Base-by-base conservation (phyloP, 2,329 filamentous ascomycete genomes). In the Clonostachys solani region DNA sequence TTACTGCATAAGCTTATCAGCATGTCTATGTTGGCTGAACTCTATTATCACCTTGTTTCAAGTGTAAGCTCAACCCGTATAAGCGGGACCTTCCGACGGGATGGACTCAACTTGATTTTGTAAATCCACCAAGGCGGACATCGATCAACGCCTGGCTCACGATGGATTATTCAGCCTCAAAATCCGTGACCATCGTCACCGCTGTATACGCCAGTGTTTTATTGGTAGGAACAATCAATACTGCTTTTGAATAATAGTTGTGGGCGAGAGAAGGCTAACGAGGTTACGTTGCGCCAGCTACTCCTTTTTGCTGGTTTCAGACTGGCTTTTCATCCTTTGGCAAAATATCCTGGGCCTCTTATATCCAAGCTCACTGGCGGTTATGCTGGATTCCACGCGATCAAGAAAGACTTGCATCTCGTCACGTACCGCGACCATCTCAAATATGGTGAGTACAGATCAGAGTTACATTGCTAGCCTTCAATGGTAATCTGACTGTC, bases 391-490 rank as follows among this genome's bases (percentile, higher is more conserved):
- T 91, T 87, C 62, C 83, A 89, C 54, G 85, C 86, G 43, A 87
- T 83, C 67, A 84, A 81, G 57, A 87, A 87, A 45, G 83, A 87
- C 54, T 77, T 86, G 2, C 87, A 92, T 60, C 75, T 92, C n/a
- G 81, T n/a, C 34, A 36, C 34, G 17, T 29, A 13, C 13, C 10
- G 16, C 16, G 17, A 15, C 12, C 13, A 12, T 13, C 13, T 13
- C 16, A n/a, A 13, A 17, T 15, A 6, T 13, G n/a, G n/a, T n/a
- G n/a, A n/a, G n/a, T n/a, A n/a, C n/a, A n/a, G n/a, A n/a, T n/a
- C n/a, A n/a, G 23, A 18, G 40, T 15, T 5, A 42, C 17, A 17
- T 42, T 17, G 13, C n/a, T 13, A 42, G 13, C 12, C 17, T 18
- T 15, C 40, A 42, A 42, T n/a, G 7, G 12, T 12, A 17, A 42